Percentiles rank a stretch among this genome's conserved stretches.
Conservation (phyloP, 768 basidiomycete genomes). For the Mycena latifolia region DNA sequence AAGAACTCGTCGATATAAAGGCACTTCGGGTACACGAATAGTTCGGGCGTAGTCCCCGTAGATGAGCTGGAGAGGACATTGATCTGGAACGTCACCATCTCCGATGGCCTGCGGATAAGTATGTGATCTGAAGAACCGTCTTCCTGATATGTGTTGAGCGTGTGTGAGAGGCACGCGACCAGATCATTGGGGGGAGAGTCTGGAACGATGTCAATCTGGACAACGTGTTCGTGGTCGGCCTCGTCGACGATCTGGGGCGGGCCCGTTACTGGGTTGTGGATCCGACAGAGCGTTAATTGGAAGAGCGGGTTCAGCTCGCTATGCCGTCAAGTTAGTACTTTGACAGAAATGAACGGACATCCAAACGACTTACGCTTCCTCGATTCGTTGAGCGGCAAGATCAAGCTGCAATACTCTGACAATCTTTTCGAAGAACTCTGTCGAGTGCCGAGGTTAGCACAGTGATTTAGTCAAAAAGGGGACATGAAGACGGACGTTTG, state of each 20-base stretch:
- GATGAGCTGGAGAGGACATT: conserved; percentile 24
- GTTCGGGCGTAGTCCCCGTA: conserved; percentile 40
- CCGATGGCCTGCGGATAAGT: conserved; percentile 73
- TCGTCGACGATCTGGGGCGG: conserved; percentile 35
- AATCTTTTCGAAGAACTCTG: conserved; percentile 67
- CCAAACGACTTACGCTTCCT: conserved; percentile 49
- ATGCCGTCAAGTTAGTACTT: not conserved
- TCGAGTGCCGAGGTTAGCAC: not conserved
- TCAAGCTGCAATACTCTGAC: conserved; percentile 58
- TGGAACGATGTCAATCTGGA: conserved; percentile 61
- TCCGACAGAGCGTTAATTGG: conserved; percentile 37
- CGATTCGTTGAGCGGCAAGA: conserved; percentile 51
- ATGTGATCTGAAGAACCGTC: conserved; percentile 55
- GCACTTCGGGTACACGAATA: conserved; percentile 71
- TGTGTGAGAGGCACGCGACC: conserved; percentile 64
- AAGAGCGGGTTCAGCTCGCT: conserved; percentile 23
- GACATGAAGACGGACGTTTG: conserved; percentile 38
- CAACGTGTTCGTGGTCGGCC: conserved; percentile 57
- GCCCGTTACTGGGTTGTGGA: conserved; percentile 39
- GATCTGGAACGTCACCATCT: conserved; percentile 71
- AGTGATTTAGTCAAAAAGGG: not conserved
- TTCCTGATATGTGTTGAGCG: conserved; percentile 50
- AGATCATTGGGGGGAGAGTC: conserved; percentile 64
- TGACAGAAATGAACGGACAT: no score
- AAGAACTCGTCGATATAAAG: conserved; percentile 84